Conservation (phyloP, 805 yeast species). For the Naumovozyma castellii region DNA sequence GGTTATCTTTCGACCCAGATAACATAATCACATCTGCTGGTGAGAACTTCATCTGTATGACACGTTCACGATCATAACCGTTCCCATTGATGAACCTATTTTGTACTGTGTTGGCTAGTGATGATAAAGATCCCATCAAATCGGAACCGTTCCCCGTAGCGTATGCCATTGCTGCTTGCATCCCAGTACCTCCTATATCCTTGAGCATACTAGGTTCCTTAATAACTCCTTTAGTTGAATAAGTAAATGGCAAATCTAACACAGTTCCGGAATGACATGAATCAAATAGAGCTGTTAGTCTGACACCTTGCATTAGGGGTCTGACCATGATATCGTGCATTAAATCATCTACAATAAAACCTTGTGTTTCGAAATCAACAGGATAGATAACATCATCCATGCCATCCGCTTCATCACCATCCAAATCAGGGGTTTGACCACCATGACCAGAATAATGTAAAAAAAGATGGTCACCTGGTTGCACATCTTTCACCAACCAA, state of each 20-base stretch:
- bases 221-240: constrained; percentile 76
- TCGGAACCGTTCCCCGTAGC: constrained; percentile 44
- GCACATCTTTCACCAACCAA: constrained; percentile 69
- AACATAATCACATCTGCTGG: constrained; percentile 70
- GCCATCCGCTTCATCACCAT: constrained; percentile 72
- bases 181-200: constrained; percentile 60
- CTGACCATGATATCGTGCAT: constrained; percentile 64
- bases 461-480: constrained; percentile 67
- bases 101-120: constrained; percentile 37
- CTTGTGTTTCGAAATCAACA: constrained; percentile 56
- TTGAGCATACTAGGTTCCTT: constrained; percentile 74
- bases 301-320: constrained; percentile 61
- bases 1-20: constrained; percentile 77
- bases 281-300: constrained; percentile 73
- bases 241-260: constrained; percentile 68
- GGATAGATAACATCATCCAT: constrained; percentile 67
- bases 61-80: constrained; percentile 35
- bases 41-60: constrained; percentile 50
- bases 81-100: constrained; percentile 31
- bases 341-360: constrained; percentile 64
- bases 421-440: constrained; percentile 56
- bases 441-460: constrained; percentile 88
- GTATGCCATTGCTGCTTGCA: constrained; percentile 51
- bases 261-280: constrained; percentile 84
- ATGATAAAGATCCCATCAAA: constrained; percentile 36